Percentiles rank a stretch among this genome's conserved stretches.
phyloP scores from a whole-genome alignment of 2,329 filamentous ascomycete genomes.

The Scedosporium boydii region DNA sequence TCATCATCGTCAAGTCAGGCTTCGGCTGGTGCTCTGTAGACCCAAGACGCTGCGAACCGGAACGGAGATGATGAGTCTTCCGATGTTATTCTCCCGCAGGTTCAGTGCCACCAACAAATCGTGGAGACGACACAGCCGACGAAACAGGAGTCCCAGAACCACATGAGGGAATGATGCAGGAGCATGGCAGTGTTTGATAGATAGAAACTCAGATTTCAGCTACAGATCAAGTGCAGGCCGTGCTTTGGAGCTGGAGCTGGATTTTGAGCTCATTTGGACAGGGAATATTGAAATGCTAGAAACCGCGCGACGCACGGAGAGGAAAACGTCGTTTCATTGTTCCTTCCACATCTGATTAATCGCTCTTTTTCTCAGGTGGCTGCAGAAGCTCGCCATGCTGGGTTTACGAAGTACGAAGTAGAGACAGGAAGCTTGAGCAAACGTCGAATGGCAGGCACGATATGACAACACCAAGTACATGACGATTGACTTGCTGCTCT shows the following conservation, averaged over 20 bases:
- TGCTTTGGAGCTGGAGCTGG: neutral
- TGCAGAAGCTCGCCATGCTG: neutral
- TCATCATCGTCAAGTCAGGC: neutral
- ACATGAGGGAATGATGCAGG: neutral
- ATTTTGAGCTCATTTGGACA: neutral
- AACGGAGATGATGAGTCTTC: neutral
- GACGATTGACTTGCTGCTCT: neutral
- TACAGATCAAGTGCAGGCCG: neutral
- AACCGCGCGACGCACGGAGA: neutral
- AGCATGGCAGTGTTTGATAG: neutral
- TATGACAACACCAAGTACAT: neutral
- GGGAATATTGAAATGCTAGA: neutral
- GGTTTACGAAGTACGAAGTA: no score
- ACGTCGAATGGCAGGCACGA: no score
- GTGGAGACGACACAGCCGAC: neutral
- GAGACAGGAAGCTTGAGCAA: no score
- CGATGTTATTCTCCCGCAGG: neutral
- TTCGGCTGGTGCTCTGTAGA: neutral
- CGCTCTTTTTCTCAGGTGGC: neutral
- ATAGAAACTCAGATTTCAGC: neutral
- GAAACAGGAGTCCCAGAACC: neutral
- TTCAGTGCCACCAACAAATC: neutral
- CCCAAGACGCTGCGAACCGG: neutral
- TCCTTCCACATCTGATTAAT: neutral
- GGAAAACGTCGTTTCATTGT: neutral